These are phyloP conservation scores for Ramaria sp. DNA, from an alignment of 768 basidiomycete genomes.

Conservation along the genomic window DNA sequence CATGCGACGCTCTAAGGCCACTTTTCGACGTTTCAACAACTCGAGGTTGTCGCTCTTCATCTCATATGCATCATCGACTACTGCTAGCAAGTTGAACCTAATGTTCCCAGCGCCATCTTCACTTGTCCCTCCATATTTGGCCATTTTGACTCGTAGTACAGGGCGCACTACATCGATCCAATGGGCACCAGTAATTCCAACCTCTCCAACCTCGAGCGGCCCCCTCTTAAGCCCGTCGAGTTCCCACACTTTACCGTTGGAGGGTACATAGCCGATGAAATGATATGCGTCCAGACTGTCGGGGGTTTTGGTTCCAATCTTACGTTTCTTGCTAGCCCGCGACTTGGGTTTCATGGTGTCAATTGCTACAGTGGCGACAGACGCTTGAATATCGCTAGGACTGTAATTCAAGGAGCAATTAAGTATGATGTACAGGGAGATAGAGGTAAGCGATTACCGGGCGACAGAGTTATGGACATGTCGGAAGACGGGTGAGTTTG, in stretches of 20 bases:
- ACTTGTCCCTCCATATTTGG: constrained; percentile 37
- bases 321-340: constrained; percentile 24
- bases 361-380: constrained; percentile 33
- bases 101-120: constrained; percentile 31
- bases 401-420: constrained; percentile 20
- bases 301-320: not conserved
- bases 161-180: constrained; percentile 60
- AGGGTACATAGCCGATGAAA: constrained; percentile 56
- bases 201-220: constrained; percentile 52
- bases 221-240: constrained; percentile 54
- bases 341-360: constrained; percentile 33
- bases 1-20: constrained; percentile 34
- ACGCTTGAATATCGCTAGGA: constrained; percentile 46
- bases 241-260: constrained; percentile 58
- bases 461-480: constrained; percentile 49
- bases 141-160: constrained; percentile 50
- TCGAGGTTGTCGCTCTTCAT: constrained; percentile 42
- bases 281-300: constrained; percentile 39
- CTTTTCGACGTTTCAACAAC: constrained; percentile 36
- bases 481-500: constrained; percentile 43
- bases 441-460: constrained; percentile 26
- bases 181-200: constrained; percentile 18
- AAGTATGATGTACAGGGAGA: not conserved
- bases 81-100: constrained; percentile 49
- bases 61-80: constrained; percentile 41